Percentiles rank a stretch among this genome's conserved stretches.
These are phyloP conservation scores for Ophiocordyceps unilateralis DNA, from an alignment of 2,329 filamentous ascomycete genomes.

Conservation along the genomic window DNA sequence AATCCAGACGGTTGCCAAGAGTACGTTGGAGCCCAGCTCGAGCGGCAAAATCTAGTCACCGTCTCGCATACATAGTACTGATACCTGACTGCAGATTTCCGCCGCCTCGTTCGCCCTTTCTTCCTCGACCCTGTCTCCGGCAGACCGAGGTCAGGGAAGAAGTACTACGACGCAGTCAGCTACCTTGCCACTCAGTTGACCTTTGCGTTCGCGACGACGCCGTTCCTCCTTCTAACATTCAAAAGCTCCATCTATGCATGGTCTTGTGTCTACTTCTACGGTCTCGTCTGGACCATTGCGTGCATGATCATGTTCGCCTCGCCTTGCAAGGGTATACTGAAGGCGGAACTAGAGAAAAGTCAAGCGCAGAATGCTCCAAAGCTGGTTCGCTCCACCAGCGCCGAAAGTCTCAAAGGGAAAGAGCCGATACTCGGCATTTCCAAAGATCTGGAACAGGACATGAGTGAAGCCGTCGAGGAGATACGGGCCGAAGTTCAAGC, in stretches of 20 bases:
- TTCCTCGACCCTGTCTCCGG: slow-evolving; percentile 68
- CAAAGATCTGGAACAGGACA: slow-evolving; percentile 55
- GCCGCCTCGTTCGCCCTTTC: slow-evolving; percentile 78
- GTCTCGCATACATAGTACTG: not conserved
- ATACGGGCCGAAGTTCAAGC: slow-evolving; percentile 55
- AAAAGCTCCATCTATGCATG: slow-evolving; percentile 56
- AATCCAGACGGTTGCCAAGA: slow-evolving; percentile 85
- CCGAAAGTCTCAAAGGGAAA: slow-evolving; percentile 35
- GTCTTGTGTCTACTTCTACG: slow-evolving; percentile 80
- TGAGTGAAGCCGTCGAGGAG: slow-evolving; percentile 64
- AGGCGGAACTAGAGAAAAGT: slow-evolving; percentile 40
- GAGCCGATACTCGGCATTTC: slow-evolving; percentile 63
- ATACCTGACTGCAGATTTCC: slow-evolving; percentile 47
- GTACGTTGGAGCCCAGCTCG: slow-evolving; percentile 33
- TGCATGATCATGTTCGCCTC: slow-evolving; percentile 65
- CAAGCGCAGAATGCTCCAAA: slow-evolving; percentile 26
- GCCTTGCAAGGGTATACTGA: slow-evolving; percentile 48
- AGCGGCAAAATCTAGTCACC: not conserved
- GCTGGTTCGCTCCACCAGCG: slow-evolving; percentile 32
- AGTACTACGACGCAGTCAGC: slow-evolving; percentile 69
- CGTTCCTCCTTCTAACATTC: slow-evolving; percentile 71
- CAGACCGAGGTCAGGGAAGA: slow-evolving; percentile 52
- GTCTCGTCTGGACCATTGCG: slow-evolving; percentile 45
- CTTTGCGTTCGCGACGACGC: slow-evolving; percentile 67
- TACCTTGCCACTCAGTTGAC: slow-evolving; percentile 63